phyloP scores from a whole-genome alignment of 768 basidiomycete species.

The Glaciozyma martinii region DNA sequence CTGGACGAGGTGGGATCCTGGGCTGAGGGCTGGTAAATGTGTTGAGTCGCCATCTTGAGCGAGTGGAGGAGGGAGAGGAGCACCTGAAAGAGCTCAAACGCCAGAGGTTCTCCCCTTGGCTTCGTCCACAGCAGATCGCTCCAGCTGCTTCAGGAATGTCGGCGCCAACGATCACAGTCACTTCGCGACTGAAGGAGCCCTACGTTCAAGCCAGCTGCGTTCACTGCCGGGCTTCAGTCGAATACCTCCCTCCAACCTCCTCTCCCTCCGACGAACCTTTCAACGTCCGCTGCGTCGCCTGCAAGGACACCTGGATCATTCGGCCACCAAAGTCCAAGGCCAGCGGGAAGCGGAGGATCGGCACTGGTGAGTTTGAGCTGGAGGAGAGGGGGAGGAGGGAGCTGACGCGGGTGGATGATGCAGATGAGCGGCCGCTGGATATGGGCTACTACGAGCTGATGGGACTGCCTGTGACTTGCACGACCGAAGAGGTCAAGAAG shows the following conservation, averaged over 20 bases:
- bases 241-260: constrained; percentile 39
- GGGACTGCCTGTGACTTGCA: constrained; percentile 63
- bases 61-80: too few relatives aligned
- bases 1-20: neutral
- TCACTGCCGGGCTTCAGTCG: constrained; percentile 29
- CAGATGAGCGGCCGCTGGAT: constrained; percentile 77
- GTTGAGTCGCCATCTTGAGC: too few relatives aligned
- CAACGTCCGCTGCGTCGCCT: constrained; percentile 61
- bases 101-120: too few relatives aligned
- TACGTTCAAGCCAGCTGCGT: constrained; percentile 15
- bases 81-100: too few relatives aligned
- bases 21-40: too few relatives aligned
- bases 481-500: constrained; percentile 78
- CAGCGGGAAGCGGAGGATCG: constrained; percentile 17
- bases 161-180: neutral
- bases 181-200: neutral
- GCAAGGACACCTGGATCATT: constrained; percentile 45
- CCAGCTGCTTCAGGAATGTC: too few relatives aligned
- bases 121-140: too few relatives aligned
- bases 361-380: constrained; percentile 5
- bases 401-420: neutral
- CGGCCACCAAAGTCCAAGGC: constrained; percentile 40
- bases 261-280: constrained; percentile 55
- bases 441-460: constrained; percentile 70
- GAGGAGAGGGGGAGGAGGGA: neutral